phyloP scores from a whole-genome alignment of 2,329 filamentous ascomycete genomes.

The Triangularia setosa region DNA sequence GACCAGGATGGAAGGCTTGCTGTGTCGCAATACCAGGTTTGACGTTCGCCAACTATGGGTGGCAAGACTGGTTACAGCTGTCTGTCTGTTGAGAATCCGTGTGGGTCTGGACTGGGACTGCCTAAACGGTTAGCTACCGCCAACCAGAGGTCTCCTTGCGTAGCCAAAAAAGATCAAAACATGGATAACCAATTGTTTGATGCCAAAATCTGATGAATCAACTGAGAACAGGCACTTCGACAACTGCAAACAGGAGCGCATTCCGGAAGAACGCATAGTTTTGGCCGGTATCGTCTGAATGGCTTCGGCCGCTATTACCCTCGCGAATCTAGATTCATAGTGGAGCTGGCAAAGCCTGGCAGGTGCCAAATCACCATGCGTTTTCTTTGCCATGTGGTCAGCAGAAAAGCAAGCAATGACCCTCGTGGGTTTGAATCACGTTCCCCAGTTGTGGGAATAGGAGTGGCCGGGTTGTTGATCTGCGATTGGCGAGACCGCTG shows the following conservation, averaged over 20 bases:
- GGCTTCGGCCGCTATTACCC: neutral
- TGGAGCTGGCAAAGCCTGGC: neutral
- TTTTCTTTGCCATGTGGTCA: neutral
- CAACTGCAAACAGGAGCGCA: neutral
- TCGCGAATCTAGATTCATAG: neutral
- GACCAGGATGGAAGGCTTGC: neutral
- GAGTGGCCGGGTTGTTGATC: neutral
- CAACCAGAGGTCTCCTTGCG: neutral
- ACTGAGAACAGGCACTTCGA: neutral
- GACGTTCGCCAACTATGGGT: neutral
- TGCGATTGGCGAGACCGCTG: neutral
- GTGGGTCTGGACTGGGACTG: neutral
- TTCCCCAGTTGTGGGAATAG: neutral
- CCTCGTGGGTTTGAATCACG: neutral
- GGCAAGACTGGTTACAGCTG: neutral
- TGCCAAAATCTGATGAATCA: conserved; percentile 3
- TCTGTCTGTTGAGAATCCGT: neutral
- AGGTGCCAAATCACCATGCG: neutral
- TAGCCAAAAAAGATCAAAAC: neutral
- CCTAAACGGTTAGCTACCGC: conserved; percentile 2
- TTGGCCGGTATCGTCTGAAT: neutral
- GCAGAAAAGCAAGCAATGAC: neutral
- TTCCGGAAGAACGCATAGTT: neutral
- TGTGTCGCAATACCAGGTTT: neutral
- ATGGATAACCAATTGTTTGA: conserved; percentile 8